phyloP scores from a whole-genome alignment of 495 filamentous ascomycete species.

The Neurospora sp. region DNA sequence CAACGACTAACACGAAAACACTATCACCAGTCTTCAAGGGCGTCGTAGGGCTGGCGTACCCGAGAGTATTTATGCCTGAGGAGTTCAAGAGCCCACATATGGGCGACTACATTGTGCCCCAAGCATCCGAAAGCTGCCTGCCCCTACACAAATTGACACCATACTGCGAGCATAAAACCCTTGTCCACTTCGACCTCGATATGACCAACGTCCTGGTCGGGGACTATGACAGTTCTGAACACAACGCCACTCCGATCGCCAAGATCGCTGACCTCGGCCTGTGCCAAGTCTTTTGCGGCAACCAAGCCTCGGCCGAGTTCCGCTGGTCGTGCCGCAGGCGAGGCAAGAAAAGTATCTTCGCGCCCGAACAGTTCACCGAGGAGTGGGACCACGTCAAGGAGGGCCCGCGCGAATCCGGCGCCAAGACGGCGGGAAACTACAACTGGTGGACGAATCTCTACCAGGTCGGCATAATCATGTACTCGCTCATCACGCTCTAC shows the following conservation, averaged over 20 bases:
- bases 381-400: slow-evolving; percentile 9
- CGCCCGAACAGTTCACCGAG: slow-evolving; percentile 7
- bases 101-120: background rate
- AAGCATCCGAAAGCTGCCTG: background rate
- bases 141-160: background rate
- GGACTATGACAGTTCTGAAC: background rate
- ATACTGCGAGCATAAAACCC: background rate
- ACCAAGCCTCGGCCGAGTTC: background rate
- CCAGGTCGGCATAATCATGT: slow-evolving; percentile 6
- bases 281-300: background rate
- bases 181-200: slow-evolving; percentile 8
- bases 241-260: background rate
- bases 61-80: background rate
- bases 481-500: slow-evolving; percentile 1
- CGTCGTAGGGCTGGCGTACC: slow-evolving; percentile 8
- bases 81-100: background rate
- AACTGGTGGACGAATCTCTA: slow-evolving; percentile 8
- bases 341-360: background rate
- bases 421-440: slow-evolving; percentile 5
- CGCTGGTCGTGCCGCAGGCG: background rate
- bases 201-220: slow-evolving; percentile 3
- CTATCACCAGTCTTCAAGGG: slow-evolving; percentile 4
- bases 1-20: background rate
- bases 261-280: slow-evolving; percentile 6
- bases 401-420: background rate